Base-by-base conservation (phyloP, 768 basidiomycete genomes). In the Amanita phalloides region DNA sequence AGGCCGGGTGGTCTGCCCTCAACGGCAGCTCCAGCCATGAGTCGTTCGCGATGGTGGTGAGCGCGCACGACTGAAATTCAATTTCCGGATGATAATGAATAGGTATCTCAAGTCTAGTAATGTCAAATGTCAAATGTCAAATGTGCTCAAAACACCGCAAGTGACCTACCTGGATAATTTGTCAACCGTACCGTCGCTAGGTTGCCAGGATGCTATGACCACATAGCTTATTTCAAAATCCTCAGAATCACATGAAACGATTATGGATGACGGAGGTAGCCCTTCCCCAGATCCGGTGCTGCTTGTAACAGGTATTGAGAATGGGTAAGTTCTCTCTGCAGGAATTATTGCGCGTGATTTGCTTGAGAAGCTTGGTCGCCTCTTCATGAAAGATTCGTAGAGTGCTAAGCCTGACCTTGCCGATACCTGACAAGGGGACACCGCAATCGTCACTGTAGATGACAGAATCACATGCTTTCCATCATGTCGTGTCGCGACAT, bases 1-100 rank as follows among this genome's bases (percentile, higher is more conserved):
- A 78, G 21, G 85, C 72, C 0, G 73, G 71, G 23, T 83, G 75
- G 58, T 86, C 84, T 1, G 79, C 67, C 51, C 71, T 74, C 38
- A 88, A 64, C 33, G 82, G 79, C 63, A 83, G 76, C 62, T 87
- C 86, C 20, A 85, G 58, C 85, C 86, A 88, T 0, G 77, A 75
- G 37, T 74, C 71, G 3, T 72, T 68, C 47, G 71, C 64, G 37
- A 66, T 60, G 10, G 63, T 51, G 2, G 66, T 61, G 30, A 74
- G 76, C 57, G 83, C 81, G 20, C 72, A 57, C 2, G 79, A 81
- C 48, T 78, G 76, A 55, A 81, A 81, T 55, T 80, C 82, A 1
- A 64, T 57, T 48, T 82, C 81, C 3, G 79, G 78, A 44, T 82
- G 76, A 26, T 82, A 68, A 20, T 84, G 58, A 41, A 87, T 70